Conservation (phyloP, 2,329 filamentous ascomycete genomes). For the Fusarium succisae region DNA sequence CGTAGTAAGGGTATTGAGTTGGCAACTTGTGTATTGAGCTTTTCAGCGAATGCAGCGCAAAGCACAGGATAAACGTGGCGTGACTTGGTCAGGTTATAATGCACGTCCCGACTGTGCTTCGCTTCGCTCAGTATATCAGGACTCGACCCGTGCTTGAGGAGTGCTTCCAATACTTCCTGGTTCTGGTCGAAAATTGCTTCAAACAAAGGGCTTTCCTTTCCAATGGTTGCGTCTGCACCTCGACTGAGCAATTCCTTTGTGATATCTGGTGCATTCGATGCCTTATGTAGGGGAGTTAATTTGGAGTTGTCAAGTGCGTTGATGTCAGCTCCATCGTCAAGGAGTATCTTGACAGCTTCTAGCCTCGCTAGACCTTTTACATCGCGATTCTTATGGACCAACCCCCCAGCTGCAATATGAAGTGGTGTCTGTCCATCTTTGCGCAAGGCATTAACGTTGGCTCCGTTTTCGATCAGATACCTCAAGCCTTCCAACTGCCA, state of each 20-base stretch:
- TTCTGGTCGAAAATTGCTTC: slow-evolving; percentile 13
- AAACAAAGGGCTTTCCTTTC: slow-evolving; percentile 20
- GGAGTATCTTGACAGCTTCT: slow-evolving; percentile 13
- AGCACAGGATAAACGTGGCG: slow-evolving; percentile 21
- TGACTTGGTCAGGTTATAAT: not conserved
- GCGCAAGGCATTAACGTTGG: slow-evolving; percentile 2
- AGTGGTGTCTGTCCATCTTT: slow-evolving; percentile 15
- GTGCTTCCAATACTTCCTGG: not conserved
- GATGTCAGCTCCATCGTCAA: slow-evolving; percentile 29
- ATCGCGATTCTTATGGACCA: fast-evolving
- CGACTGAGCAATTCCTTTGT: slow-evolving; percentile 10
- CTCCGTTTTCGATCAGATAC: slow-evolving; percentile 25
- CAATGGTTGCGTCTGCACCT: slow-evolving; percentile 7
- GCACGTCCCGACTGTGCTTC: not conserved
- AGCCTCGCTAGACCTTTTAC: slow-evolving; percentile 7
- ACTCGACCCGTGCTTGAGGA: slow-evolving; percentile 25
- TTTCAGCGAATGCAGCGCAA: not conserved
- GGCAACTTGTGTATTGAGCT: not conserved
- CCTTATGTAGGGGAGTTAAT: slow-evolving; percentile 12
- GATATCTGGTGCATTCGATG: not conserved
- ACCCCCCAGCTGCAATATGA: slow-evolving; percentile 18
- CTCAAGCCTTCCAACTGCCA: slow-evolving; percentile 32
- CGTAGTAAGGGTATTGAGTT: slow-evolving; percentile 3
- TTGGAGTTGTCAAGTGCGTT: slow-evolving; percentile 10
- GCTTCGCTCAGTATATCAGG: slow-evolving; percentile 7